A percentile compares a stretch with the other conserved stretches of the same genome.
phyloP scores from a whole-genome alignment of 768 basidiomycete species.

The Rickenella mellea region DNA sequence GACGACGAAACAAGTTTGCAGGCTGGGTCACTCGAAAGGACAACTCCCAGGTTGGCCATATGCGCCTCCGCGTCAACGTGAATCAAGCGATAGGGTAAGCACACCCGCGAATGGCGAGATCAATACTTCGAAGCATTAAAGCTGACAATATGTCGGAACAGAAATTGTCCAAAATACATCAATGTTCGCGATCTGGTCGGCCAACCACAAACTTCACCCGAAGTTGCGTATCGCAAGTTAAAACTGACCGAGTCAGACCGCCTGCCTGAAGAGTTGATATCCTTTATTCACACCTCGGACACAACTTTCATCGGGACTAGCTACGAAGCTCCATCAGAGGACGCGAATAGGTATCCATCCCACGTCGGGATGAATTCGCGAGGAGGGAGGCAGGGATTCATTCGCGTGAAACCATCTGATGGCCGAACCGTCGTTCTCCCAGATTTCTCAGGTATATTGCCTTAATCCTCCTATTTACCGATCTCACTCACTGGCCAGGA shows the following conservation, averaged over 20 bases:
- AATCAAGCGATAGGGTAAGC: conserved; percentile 51
- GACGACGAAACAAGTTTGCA: conserved; percentile 55
- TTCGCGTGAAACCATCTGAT: conserved; percentile 47
- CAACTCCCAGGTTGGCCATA: background rate
- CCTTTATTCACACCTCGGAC: conserved; percentile 39
- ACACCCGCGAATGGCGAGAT: too few species aligned
- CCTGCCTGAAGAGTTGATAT: conserved; percentile 39
- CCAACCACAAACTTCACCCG: conserved; percentile 27
- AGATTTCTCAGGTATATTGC: conserved; percentile 43
- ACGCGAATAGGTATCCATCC: conserved; percentile 36
- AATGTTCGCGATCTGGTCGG: conserved; percentile 43
- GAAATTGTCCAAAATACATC: conserved; percentile 68
- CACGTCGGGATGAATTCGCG: conserved; percentile 58
- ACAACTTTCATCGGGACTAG: conserved; percentile 47
- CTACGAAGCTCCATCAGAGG: conserved; percentile 30
- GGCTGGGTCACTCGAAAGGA: conserved; percentile 24
- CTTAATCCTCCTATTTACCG: conserved; percentile 1
- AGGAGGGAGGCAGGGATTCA: conserved; percentile 52
- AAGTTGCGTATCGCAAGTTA: conserved; percentile 23
- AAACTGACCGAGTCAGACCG: conserved; percentile 26
- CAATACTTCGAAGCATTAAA: background rate
- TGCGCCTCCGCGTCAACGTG: conserved; percentile 31
- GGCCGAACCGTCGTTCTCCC: conserved; percentile 47
- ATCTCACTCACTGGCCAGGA: conserved; percentile 22
- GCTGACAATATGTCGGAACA: conserved; percentile 12